Base-by-base conservation (phyloP, 1,139 yeast species). In the Geotrichum aggregatum region DNA sequence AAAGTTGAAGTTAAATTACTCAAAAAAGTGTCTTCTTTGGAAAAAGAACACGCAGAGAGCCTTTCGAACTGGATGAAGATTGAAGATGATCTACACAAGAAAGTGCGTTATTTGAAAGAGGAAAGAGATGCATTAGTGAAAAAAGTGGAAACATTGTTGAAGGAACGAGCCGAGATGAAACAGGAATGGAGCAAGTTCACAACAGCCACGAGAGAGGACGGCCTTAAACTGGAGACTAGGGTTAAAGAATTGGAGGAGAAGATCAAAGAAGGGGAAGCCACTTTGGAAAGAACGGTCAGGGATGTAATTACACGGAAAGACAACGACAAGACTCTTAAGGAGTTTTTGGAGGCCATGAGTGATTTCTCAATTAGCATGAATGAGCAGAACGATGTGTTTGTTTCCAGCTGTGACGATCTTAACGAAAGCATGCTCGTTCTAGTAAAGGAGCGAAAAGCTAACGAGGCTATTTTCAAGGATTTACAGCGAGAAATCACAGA, bases 1-100 rank as follows among this genome's bases (percentile, higher is more conserved):
- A 47, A 46, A 14, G 54, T 21, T n/a, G 45, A 35, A 24, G 42
- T 14, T 24, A 38, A 36, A 7, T 19, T 45, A 13, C 30, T 19
- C 7, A n/a, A 18, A 4, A 24, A 24, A 24, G 34, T 45, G 11
- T 14, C 33, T 7, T 7, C 16, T 16, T 14, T 45, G 42, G 36
- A 35, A 26, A 34, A 16, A 10, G 30, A 10, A 8, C 40, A 44
- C n/a, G n/a, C n/a, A n/a, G n/a, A n/a, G n/a, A n/a, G n/a, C n/a
- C n/a, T n/a, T n/a, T n/a, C n/a, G n/a, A n/a, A n/a, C n/a, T n/a
- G n/a, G n/a, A n/a, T n/a, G n/a, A n/a, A n/a, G n/a, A n/a, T n/a
- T n/a, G n/a, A n/a, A n/a, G n/a, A n/a, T n/a, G n/a, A n/a, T n/a
- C n/a, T n/a, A n/a, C n/a, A n/a, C n/a, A n/a, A n/a, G n/a, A n/a